phyloP scores from a whole-genome alignment of 1,284 basidiomycete species.

The Vanrija pseudolonga region DNA sequence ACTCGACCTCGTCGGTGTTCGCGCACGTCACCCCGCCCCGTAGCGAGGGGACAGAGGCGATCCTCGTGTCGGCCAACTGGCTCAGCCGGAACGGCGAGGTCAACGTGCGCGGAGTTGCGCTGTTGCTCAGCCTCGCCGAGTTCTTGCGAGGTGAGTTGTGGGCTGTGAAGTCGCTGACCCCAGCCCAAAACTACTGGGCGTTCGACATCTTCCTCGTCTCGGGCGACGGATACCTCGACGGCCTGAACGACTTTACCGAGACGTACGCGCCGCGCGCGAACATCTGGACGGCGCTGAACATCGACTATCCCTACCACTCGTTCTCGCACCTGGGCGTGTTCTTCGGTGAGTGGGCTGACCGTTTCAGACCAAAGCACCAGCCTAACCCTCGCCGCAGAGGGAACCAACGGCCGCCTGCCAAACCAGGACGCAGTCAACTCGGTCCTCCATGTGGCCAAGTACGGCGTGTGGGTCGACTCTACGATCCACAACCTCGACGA shows the following conservation, averaged over 20 bases:
- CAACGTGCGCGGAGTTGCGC: conserved; percentile 84
- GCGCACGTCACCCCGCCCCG: conserved; percentile 77
- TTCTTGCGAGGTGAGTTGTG: conserved; percentile 69
- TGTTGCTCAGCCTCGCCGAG: conserved; percentile 71
- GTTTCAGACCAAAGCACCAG: not conserved
- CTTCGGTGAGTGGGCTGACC: conserved; percentile 60
- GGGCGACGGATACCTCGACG: conserved; percentile 82
- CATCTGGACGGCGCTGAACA: conserved; percentile 90
- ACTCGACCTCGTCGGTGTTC: conserved; percentile 59
- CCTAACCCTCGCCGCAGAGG: conserved; percentile 63
- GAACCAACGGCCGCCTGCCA: conserved; percentile 86
- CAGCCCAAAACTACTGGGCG: conserved; percentile 86
- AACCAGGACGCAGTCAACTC: conserved; percentile 95
- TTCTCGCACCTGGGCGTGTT: conserved; percentile 90
- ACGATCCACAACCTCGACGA: conserved; percentile 67
- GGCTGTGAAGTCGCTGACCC: not conserved
- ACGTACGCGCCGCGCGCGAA: conserved; percentile 77
- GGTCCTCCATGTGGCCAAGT: conserved; percentile 66
- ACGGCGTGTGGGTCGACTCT: conserved; percentile 68
- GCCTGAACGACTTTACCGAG: conserved; percentile 86
- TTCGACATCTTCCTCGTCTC: conserved; percentile 90
- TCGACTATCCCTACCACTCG: conserved; percentile 95
- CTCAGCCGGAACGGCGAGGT: conserved; percentile 55
- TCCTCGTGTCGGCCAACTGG: conserved; percentile 87
- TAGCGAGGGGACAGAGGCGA: conserved; percentile 82